phyloP scores from a whole-genome alignment of 2,329 filamentous ascomycete genomes.

The Diplodia scrobiculata region DNA sequence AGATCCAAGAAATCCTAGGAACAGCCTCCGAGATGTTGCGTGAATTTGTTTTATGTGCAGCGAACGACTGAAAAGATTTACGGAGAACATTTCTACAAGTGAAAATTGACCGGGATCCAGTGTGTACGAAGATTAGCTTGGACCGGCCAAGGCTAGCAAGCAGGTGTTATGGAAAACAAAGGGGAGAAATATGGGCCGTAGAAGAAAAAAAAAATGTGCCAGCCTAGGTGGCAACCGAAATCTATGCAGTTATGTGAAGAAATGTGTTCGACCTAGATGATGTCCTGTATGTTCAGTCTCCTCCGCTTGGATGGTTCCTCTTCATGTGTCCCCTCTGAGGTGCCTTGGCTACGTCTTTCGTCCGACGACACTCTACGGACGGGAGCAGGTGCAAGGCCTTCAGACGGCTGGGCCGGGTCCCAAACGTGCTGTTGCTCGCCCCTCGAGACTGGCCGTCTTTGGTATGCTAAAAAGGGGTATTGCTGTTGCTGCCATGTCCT shows the following conservation, averaged over 20 bases:
- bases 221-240: constrained; percentile 1
- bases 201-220: constrained; percentile 1
- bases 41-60: constrained; percentile 15
- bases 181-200: neutral
- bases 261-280: neutral
- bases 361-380: constrained; percentile 11
- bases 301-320: constrained; percentile 30
- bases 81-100: constrained; percentile 16
- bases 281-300: constrained; percentile 31
- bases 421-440: constrained; percentile 1
- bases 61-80: neutral
- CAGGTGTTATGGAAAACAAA: neutral
- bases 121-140: neutral
- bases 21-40: neutral
- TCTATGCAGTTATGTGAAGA: neutral
- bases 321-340: constrained; percentile 5
- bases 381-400: neutral
- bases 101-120: neutral
- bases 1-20: neutral
- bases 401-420: neutral
- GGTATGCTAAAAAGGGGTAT: neutral
- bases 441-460: neutral
- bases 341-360: constrained; percentile 10
- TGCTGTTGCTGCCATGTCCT: constrained; percentile 9
- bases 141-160: constrained; percentile 9